phyloP scores from a whole-genome alignment of 192 early-diverging fungal species.

The Backusella mclennaniae region DNA sequence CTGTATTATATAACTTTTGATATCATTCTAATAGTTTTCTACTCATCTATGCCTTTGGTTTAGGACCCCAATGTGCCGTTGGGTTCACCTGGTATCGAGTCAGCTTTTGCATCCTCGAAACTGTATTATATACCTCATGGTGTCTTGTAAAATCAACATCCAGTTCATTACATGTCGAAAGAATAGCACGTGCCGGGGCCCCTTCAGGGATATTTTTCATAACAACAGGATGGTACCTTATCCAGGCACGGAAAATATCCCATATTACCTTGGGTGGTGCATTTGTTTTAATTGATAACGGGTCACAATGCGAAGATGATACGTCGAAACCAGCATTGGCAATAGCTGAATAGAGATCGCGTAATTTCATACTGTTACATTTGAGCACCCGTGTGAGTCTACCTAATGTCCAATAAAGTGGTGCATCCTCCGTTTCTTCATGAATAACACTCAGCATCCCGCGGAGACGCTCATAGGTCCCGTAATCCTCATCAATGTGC shows the following conservation, averaged over 20 bases:
- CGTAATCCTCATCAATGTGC: constrained; percentile 69
- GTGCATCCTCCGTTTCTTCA: constrained; percentile 74
- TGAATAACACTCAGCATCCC: constrained; percentile 93
- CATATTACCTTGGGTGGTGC: constrained; percentile 85
- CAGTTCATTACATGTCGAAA: constrained; percentile 49
- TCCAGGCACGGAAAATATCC: constrained; percentile 86
- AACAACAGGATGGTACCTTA: constrained; percentile 67
- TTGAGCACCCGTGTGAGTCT: constrained; percentile 70
- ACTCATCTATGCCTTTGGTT: constrained; percentile 58
- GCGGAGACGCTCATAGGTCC: constrained; percentile 82
- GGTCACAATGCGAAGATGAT: constrained; percentile 79
- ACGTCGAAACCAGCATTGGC: constrained; percentile 87
- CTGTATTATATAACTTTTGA: too few relatives aligned
- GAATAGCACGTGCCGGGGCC: constrained; percentile 66
- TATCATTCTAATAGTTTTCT: not conserved
- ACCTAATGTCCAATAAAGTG: constrained; percentile 81
- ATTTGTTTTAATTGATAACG: constrained; percentile 88
- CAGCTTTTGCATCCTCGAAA: constrained; percentile 76
- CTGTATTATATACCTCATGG: constrained; percentile 64
- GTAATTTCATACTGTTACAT: constrained; percentile 70
- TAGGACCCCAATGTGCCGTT: constrained; percentile 95
- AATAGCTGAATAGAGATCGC: constrained; percentile 76
- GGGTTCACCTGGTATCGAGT: constrained; percentile 97
- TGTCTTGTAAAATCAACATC: constrained; percentile 76
- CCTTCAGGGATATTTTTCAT: constrained; percentile 63